phyloP scores from a whole-genome alignment of 371 early-diverging fungal species.

The Lichtheimia corymbifera region DNA sequence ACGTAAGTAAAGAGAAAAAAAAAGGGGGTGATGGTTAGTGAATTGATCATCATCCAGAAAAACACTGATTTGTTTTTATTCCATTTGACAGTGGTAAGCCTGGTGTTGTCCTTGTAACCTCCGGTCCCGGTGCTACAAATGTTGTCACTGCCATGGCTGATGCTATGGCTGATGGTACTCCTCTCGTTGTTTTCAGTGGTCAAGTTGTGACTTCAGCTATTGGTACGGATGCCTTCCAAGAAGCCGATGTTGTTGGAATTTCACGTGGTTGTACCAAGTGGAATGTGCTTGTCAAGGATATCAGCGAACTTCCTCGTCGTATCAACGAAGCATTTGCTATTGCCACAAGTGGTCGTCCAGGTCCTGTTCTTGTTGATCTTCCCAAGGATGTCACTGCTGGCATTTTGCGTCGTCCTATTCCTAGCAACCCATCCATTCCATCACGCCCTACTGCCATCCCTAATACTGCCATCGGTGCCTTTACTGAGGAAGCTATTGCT shows the following conservation, averaged over 20 bases:
- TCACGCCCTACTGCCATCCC: constrained; percentile 58
- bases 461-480: constrained; percentile 49
- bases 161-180: constrained; percentile 92
- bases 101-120: constrained; percentile 94
- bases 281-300: constrained; percentile 98
- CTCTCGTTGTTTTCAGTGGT: constrained; percentile 93
- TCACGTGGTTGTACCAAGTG: constrained; percentile 96
- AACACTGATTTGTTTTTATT: no score
- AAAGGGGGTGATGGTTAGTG: not conserved
- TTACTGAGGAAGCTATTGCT: constrained; percentile 48
- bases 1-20: constrained; percentile 56
- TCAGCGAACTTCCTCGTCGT: constrained; percentile 92
- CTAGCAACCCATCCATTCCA: constrained; percentile 67
- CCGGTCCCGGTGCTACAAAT: constrained; percentile 98
- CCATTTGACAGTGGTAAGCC: constrained; percentile 75
- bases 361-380: constrained; percentile 96
- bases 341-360: constrained; percentile 94
- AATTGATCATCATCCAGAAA: not conserved
- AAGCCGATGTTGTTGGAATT: constrained; percentile 96
- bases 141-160: constrained; percentile 97
- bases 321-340: constrained; percentile 97
- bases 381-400: constrained; percentile 97
- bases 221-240: constrained; percentile 97
- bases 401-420: constrained; percentile 82
- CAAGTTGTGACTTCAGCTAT: constrained; percentile 93